A percentile compares a stretch with the other conserved stretches of the same genome.
Evolutionary conservation across 192 early-diverging fungal species (phyloP).

Genomic region (Backusella psychrophila): DNA sequence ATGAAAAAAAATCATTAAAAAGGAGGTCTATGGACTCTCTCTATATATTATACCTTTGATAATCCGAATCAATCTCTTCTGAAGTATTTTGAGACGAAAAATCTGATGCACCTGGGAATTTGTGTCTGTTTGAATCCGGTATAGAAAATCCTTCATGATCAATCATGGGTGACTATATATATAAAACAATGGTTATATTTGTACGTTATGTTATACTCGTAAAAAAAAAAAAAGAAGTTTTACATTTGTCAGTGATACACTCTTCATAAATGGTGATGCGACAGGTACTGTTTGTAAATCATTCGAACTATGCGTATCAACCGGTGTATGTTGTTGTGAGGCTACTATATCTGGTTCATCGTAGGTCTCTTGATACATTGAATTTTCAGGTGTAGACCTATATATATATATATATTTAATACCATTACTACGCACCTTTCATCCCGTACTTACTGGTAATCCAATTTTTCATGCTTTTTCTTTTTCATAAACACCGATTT

Average conservation of each 20-base stretch:
- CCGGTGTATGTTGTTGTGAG: not conserved
- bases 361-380: not conserved
- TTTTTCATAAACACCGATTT: slow-evolving; percentile 17
- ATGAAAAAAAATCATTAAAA: not conserved
- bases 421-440: not conserved
- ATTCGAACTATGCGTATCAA: not conserved
- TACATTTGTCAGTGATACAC: not conserved
- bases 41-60: not conserved
- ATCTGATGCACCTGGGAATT: not conserved
- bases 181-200: not conserved
- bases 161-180: not conserved
- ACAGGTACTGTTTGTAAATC: not conserved
- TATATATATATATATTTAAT: not conserved
- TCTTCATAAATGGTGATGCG: not conserved
- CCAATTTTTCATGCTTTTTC: slow-evolving; percentile 9
- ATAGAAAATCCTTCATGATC: slow-evolving; percentile 9
- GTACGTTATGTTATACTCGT: not conserved
- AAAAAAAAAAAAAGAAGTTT: no score
- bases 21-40: not conserved
- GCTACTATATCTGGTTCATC: not conserved
- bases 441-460: not conserved
- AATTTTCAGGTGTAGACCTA: not conserved
- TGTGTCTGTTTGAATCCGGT: not conserved
- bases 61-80: not conserved
- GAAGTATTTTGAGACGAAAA: not conserved